Evolutionary conservation across 2,329 filamentous ascomycete genomes (phyloP).

Genomic region (Acarospora socialis): DNA sequence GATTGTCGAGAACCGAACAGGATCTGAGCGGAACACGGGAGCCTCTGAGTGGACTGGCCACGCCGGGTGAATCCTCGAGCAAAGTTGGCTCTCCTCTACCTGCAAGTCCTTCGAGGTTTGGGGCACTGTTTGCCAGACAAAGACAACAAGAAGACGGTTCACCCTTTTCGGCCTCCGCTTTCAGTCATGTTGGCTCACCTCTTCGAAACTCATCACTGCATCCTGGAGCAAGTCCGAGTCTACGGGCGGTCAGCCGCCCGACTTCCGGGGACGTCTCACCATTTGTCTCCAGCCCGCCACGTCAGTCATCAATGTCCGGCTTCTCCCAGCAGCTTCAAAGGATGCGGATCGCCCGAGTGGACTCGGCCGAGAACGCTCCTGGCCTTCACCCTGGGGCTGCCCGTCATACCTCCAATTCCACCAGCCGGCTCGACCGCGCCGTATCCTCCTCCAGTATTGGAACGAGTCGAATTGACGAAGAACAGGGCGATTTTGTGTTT

Average conservation of each 20-base stretch:
- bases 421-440: constrained; percentile 28
- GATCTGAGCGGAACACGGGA: constrained; percentile 33
- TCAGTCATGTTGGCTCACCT: constrained; percentile 51
- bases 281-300: constrained; percentile 40
- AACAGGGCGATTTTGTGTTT: constrained; percentile 28
- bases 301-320: constrained; percentile 45
- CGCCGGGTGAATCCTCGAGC: constrained; percentile 32
- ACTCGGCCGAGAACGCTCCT: constrained; percentile 18
- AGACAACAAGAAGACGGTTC: constrained; percentile 36
- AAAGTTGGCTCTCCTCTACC: constrained; percentile 42
- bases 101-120: constrained; percentile 49
- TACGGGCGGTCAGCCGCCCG: constrained; percentile 36
- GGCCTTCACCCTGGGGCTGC: constrained; percentile 29
- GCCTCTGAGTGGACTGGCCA: constrained; percentile 37
- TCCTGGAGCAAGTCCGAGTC: constrained; percentile 34
- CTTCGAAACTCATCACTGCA: constrained; percentile 46
- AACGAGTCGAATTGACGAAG: constrained; percentile 32
- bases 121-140: constrained; percentile 41
- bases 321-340: constrained; percentile 44
- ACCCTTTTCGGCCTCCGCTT: constrained; percentile 13
- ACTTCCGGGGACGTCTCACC: constrained; percentile 35
- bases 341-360: constrained; percentile 25
- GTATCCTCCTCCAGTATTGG: constrained; percentile 29
- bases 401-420: constrained; percentile 22
- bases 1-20: constrained; percentile 43